Evolutionary conservation across 2,329 filamentous ascomycete species (phyloP).

Genomic region (Karstenula rhodostoma): DNA sequence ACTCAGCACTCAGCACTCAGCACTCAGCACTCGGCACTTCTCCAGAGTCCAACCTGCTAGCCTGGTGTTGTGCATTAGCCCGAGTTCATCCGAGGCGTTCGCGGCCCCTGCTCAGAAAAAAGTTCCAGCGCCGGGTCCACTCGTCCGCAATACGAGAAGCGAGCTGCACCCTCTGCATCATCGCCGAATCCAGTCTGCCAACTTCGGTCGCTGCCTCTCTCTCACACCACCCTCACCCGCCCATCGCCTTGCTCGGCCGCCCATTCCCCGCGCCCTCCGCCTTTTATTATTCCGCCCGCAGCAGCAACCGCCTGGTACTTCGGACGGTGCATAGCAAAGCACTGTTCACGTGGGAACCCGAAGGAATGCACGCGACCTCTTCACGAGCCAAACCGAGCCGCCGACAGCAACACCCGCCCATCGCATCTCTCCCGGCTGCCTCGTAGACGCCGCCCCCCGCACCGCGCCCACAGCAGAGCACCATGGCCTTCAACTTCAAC

Average conservation of each 20-base stretch:
- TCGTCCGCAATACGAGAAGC: slow-evolving; percentile 14
- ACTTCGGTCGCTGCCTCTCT: slow-evolving; percentile 29
- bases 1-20: no score
- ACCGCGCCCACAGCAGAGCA: slow-evolving; percentile 13
- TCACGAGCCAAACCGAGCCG: slow-evolving; percentile 30
- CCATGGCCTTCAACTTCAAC: slow-evolving; percentile 99
- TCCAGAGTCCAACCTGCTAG: slow-evolving; percentile 13
- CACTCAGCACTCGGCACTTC: no score
- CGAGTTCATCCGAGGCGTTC: slow-evolving; percentile 14
- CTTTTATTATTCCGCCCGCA: slow-evolving; percentile 9
- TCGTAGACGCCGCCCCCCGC: slow-evolving; percentile 10
- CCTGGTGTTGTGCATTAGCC: slow-evolving; percentile 11
- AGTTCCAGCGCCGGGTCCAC: slow-evolving; percentile 24
- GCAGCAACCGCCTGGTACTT: slow-evolving; percentile 19
- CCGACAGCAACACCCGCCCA: slow-evolving; percentile 22
- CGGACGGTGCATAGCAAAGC: slow-evolving; percentile 22
- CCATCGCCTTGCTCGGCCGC: slow-evolving; percentile 3
- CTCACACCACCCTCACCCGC: slow-evolving; percentile 36
- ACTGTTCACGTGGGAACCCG: slow-evolving; percentile 45
- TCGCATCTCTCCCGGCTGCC: slow-evolving; percentile 30
- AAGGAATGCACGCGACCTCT: slow-evolving; percentile 49
- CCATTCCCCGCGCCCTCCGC: slow-evolving; percentile 15
- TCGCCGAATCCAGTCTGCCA: slow-evolving; percentile 22
- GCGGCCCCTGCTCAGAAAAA: slow-evolving; percentile 24
- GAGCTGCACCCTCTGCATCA: slow-evolving; percentile 31